phyloP scores from a whole-genome alignment of 2,329 filamentous ascomycete species.

The Sarocladium strictum region DNA sequence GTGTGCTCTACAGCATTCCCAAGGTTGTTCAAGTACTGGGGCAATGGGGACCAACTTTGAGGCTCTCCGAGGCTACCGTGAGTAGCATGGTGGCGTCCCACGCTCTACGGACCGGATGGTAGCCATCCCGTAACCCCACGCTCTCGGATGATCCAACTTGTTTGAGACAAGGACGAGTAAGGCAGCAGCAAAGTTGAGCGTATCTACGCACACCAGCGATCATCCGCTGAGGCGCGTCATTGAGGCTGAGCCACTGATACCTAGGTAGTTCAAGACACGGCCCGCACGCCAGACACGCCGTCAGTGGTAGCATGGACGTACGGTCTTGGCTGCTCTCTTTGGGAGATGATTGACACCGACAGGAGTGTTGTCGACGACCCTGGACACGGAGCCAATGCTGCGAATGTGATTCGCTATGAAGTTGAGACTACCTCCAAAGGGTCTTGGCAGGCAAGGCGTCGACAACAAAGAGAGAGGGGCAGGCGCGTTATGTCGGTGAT shows the following conservation, averaged over 20 bases:
- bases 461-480: neutral
- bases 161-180: neutral
- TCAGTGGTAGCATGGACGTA: neutral
- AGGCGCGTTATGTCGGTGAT: neutral
- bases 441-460: constrained; percentile 1
- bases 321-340: neutral
- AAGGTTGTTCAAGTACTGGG: neutral
- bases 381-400: neutral
- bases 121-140: neutral
- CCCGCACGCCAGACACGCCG: constrained; percentile 1
- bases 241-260: constrained; percentile 2
- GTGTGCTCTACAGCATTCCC: neutral
- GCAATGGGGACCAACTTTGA: neutral
- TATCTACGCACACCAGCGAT: neutral
- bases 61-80: constrained; percentile 4
- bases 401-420: neutral
- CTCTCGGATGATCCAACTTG: constrained; percentile 4
- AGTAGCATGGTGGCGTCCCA: neutral
- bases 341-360: neutral
- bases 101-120: neutral
- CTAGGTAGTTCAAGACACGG: constrained; percentile 1
- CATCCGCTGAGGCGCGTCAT: neutral
- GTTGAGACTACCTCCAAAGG: neutral
- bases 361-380: neutral
- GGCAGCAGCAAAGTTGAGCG: neutral